Conservation (phyloP, 2,329 filamentous ascomycete genomes). For the Apiospora phragmitis region DNA sequence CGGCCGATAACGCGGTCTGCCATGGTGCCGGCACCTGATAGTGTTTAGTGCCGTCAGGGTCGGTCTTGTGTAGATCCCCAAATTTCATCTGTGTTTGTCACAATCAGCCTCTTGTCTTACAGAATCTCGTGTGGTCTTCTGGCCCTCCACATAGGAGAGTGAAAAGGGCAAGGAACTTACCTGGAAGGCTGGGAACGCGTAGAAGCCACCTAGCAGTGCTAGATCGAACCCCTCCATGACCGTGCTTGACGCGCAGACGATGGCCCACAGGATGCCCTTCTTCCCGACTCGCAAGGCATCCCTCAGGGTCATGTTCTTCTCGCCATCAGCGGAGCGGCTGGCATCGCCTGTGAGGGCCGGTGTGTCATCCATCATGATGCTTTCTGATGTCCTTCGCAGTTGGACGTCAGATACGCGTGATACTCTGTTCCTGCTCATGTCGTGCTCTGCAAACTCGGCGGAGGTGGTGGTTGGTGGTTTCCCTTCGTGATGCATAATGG, state of each 20-base stretch:
- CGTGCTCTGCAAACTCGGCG: slow-evolving; percentile 39
- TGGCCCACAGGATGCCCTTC: slow-evolving; percentile 24
- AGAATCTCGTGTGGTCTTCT: not conserved
- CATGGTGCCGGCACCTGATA: slow-evolving; percentile 42
- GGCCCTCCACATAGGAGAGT: not conserved
- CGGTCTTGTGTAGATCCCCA: not conserved
- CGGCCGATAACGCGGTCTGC: slow-evolving; percentile 44
- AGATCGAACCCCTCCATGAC: slow-evolving; percentile 33
- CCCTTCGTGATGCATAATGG: slow-evolving; percentile 44
- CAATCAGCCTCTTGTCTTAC: not conserved
- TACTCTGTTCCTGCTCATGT: slow-evolving; percentile 56
- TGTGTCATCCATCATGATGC: not conserved
- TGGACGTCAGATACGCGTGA: slow-evolving; percentile 64
- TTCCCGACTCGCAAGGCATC: slow-evolving; percentile 11
- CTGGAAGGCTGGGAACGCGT: slow-evolving; percentile 18
- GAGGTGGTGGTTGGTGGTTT: not conserved
- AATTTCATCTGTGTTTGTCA: not conserved
- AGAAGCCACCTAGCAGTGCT: slow-evolving; percentile 27
- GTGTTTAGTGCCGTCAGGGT: slow-evolving; percentile 18
- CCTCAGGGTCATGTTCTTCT: slow-evolving; percentile 15
- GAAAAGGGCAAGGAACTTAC: not conserved
- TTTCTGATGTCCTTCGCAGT: slow-evolving; percentile 39
- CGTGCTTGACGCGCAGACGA: slow-evolving; percentile 23
- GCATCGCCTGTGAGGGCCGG: not conserved
- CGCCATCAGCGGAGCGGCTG: slow-evolving; percentile 11